Evolutionary conservation across 2,329 filamentous ascomycete genomes (phyloP), one percentile per base, ranked within the genome.

Genomic region (Cordyceps cicadae): DNA sequence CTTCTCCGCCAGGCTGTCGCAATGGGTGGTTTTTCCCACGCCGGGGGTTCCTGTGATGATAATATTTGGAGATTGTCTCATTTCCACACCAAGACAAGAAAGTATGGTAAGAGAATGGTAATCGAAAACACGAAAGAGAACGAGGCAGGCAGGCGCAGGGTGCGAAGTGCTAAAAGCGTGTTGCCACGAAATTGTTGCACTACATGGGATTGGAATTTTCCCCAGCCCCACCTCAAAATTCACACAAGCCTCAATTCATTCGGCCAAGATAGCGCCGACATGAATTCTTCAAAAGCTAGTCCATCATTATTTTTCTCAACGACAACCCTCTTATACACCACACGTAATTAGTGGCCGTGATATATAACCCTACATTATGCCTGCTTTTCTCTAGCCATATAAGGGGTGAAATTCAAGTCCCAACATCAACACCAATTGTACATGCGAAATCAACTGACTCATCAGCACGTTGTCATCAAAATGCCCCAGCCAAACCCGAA

Each of bases 31-130:
- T 78, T 99, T 99, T 70, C 94, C 94, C 32, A 95, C 91, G 60
- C 94, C 94, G 0, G 94, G 94, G 21, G 94, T 99, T 65, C 94
- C 94, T 46, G 94, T 97, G 66, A 99, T 82, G 67, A 99, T 88
- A 69, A 99, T 91, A 74, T 97, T 99, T 34, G 94, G 94, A 64
- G 76, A 75, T 34, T 71, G 76, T 66, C 85, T 78, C 71, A 77
- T 75, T 61, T 37, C 39, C 45, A 14, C 14, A 17, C 24, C 11
- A 11, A n/a, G n/a, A 2, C 12, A 52, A 21, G 1, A 6, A 19
- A 45, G 17, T n/a, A 48, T 6, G 11, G 17, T 21, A 54, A 34
- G 17, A 56, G 5, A 14, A 32, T 43, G n/a, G 14, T 19, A 12
- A 9, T 9, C 7, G 29, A 39, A 26, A 32, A 37, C 1, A 15